phyloP scores from a whole-genome alignment of 2,329 filamentous ascomycete species.

The Ascochyta fabae region DNA sequence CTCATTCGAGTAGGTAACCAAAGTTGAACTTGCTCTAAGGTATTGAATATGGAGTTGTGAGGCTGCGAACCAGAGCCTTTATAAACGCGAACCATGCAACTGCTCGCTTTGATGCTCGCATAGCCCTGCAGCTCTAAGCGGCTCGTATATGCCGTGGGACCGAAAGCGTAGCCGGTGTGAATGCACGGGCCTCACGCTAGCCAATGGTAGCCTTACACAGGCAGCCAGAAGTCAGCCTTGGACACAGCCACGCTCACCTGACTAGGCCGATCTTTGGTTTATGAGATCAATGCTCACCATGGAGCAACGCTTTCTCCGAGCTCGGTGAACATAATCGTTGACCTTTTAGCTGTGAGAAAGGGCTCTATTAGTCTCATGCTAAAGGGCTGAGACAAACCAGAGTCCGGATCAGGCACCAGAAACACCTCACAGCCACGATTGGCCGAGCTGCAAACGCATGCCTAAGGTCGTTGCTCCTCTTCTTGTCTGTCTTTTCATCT shows the following conservation, averaged over 20 bases:
- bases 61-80: background rate
- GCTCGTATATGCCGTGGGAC: background rate
- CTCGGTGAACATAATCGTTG: background rate
- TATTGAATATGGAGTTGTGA: background rate
- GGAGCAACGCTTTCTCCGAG: background rate
- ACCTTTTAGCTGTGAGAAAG: background rate
- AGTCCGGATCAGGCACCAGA: background rate
- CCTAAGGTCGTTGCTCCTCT: background rate
- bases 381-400: background rate
- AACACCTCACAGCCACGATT: background rate
- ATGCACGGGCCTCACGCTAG: constrained; percentile 5
- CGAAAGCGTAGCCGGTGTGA: constrained; percentile 18
- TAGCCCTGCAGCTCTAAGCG: constrained; percentile 1
- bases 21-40: background rate
- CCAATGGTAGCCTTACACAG: background rate
- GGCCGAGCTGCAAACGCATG: background rate
- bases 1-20: background rate
- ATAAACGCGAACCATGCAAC: background rate
- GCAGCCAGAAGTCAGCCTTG: constrained; percentile 23
- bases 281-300: background rate
- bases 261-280: background rate
- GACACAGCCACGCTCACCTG: constrained; percentile 16
- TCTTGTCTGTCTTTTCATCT: background rate
- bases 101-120: background rate
- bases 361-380: background rate